Base-by-base conservation (phyloP, 441 rosid genomes). In the Daphne laureola region DNA sequence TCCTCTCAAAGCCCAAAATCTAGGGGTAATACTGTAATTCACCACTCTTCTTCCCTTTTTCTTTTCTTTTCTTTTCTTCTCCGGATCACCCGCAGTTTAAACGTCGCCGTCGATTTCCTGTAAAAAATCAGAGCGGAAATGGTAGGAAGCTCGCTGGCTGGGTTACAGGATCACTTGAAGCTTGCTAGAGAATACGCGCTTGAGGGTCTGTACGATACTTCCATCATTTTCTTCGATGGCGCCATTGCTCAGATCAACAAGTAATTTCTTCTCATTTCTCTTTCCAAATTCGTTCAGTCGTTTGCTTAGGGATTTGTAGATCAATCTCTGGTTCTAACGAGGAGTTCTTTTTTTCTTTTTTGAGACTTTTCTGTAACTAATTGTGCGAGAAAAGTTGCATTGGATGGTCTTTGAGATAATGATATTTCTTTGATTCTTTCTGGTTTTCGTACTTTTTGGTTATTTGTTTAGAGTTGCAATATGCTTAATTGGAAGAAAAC, bases 241-340 rank as follows among this genome's bases (percentile, higher is more conserved):
- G 96, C 98, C 74, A 76, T 94, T 73, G 99, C 99, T 62, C 99
- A 94, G 87, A 94, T 94, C 87, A 90, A 87, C 81, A 90, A 86
- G 98, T 90, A 86, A 47, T 36, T 53, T 50, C 55, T 56, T 58
- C 59, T 46, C 1, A 26, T 26, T 43, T 42, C 40, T 57, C 17
- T 15, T 12, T 44, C 31, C 8, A 4, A 3, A 31, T 31, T 9
- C 43, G 12, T 44, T n/a, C n/a, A n/a, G n/a, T 43, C 9, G 16
- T 0, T 9, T 7, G 38, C 0, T 2, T 31, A 7, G 8, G 38
- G 38, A 0, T 5, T 31, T 31, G 0, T 9, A 6, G 38, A 31
- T 31, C 11, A 3, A 9, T 5, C 7, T 31, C 11, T 31, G 11
- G 38, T 31, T 31, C 38, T 6, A 7, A 7, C 7, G 6, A 6